Evolutionary conservation across 2,329 filamentous ascomycete species (phyloP), one percentile per base, ranked within the genome.

Genomic region (Pseudogymnoascus sp.): DNA sequence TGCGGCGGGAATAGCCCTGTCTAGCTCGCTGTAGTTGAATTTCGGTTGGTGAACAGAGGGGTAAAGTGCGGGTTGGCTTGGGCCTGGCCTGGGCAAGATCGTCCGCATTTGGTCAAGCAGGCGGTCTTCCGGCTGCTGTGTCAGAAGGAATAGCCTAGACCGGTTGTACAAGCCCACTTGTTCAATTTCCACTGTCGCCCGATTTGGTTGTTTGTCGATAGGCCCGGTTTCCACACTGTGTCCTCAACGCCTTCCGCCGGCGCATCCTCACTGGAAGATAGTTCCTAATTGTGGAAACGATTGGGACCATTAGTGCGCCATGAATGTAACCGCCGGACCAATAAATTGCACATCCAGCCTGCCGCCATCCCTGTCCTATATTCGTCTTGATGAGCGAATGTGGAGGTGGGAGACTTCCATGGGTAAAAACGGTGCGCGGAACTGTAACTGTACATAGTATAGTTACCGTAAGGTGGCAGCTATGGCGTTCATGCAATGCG

Each of bases 71-170:
- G 25, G 28, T 55, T 52, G 45, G 45, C 45, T 52, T 52, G 45
- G 45, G 45, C 6, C 11, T 19, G 33, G 45, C 5, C 45, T 55
- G 45, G 45, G 45, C 25, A 33, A 33, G 45, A 55, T 55, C 45
- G 22, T 33, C 25, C 45, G 45, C 25, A 7, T 55, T 55, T 19
- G 45, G 45, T 55, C 25, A 30, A 33, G 28, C n/a, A 30, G 9
- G 22, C 45, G 45, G 45, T n/a, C 4, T 33, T 33, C 25, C 45
- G 45, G n/a, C 45, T 55, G 45, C n/a, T 19, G 28, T 55, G 45
- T 55, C 45, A 55, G n/a, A 55, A 55, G 25, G 45, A 55, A 55
- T 55, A 55, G 45, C 45, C 45, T 55, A 55, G 45, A 55, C 45
- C 45, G 25, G 45, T 33, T 55, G 12, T 30, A 55, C 45, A 2